phyloP scores from a whole-genome alignment of 768 basidiomycete species.

The Mycena maculata region DNA sequence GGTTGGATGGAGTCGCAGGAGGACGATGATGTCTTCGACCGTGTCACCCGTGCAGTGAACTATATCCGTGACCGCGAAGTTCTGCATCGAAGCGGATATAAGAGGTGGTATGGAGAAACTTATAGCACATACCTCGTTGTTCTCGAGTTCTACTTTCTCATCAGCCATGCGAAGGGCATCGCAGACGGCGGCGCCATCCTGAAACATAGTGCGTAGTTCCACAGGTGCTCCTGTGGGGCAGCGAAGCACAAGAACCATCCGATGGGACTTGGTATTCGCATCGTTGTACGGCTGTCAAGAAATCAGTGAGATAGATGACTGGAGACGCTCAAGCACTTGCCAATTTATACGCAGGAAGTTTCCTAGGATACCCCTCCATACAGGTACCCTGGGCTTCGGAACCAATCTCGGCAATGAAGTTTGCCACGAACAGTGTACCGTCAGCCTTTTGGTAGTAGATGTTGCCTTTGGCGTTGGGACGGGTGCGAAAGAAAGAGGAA shows the following conservation, averaged over 20 bases:
- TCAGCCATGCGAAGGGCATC: background rate
- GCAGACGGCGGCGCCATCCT: background rate
- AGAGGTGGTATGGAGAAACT: too few species aligned
- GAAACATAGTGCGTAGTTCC: background rate
- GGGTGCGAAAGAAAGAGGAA: too few species aligned
- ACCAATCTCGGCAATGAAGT: conserved; percentile 20
- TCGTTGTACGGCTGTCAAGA: too few species aligned
- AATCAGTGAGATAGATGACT: too few species aligned
- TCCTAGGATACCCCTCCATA: too few species aligned
- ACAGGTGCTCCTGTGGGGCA: background rate
- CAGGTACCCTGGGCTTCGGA: too few species aligned
- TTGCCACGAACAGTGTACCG: conserved; percentile 4
- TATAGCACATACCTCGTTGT: background rate
- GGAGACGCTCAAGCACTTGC: too few species aligned
- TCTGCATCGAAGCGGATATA: background rate
- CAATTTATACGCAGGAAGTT: too few species aligned
- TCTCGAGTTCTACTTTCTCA: background rate
- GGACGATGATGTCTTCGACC: background rate
- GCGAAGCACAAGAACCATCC: too few species aligned
- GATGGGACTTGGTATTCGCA: too few species aligned
- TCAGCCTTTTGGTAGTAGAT: too few species aligned
- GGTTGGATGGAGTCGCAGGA: conserved; percentile 1
- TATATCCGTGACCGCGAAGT: background rate
- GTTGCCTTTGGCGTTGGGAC: too few species aligned
- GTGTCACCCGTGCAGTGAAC: background rate